Percentiles rank a stretch among this genome's conserved stretches.
phyloP scores from a whole-genome alignment of 495 filamentous ascomycete species.

The Cercophora sp. region DNA sequence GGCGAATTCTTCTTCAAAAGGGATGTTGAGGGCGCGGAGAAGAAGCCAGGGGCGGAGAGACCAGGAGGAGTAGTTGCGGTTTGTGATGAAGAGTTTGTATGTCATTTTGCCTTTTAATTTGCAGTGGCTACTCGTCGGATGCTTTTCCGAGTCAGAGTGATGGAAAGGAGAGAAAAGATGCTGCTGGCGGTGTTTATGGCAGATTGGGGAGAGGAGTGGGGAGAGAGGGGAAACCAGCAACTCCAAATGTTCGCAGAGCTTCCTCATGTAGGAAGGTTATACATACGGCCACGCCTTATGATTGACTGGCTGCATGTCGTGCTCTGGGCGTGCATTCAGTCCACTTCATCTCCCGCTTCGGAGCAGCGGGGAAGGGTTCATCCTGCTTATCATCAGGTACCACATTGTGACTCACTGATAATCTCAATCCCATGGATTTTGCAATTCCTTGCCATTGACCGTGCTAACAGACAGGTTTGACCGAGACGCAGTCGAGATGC shows the following conservation, averaged over 20 bases:
- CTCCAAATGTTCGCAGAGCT: background rate
- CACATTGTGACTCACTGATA: no score
- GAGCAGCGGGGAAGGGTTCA: no score
- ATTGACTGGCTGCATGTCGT: slow-evolving; percentile 3
- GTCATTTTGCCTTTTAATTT: background rate
- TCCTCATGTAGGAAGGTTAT: slow-evolving; percentile 7
- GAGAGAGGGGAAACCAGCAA: background rate
- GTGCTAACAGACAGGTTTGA: no score
- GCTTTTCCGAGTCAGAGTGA: background rate
- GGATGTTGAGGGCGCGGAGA: slow-evolving; percentile 25
- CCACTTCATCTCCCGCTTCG: no score
- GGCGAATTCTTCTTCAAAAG: slow-evolving; percentile 24
- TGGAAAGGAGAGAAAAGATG: background rate
- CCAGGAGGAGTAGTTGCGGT: slow-evolving; percentile 37
- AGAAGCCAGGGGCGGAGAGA: slow-evolving; percentile 33
- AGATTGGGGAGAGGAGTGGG: background rate
- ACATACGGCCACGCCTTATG: background rate
- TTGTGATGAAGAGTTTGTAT: slow-evolving; percentile 27
- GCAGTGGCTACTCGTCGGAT: background rate
- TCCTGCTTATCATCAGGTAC: no score
- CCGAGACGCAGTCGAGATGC: no score
- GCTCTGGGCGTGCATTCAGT: background rate
- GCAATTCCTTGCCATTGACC: no score
- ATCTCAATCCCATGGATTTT: no score
- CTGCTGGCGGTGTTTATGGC: no score